These are phyloP conservation scores for Hordeum marinum DNA, from an alignment of 176 grass and related monocot genomes.

Conservation along the genomic window DNA sequence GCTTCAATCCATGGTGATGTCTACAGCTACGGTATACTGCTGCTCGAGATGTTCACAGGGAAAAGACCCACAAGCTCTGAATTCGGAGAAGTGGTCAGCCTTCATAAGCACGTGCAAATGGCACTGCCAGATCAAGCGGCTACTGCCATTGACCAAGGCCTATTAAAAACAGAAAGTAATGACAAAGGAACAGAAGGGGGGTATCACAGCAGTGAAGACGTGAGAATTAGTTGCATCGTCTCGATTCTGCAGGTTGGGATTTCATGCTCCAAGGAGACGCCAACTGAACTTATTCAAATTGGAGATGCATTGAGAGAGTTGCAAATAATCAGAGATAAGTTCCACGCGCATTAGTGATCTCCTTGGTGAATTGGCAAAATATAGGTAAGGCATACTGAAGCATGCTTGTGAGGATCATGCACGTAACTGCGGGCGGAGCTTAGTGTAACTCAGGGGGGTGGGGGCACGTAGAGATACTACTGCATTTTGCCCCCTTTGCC, in stretches of 20 bases:
- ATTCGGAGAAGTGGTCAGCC: not conserved
- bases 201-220: not conserved
- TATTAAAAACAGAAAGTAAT: not conserved
- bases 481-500: no score
- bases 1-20: slow-evolving; percentile 18
- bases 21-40: slow-evolving; percentile 27
- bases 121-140: slow-evolving; percentile 12
- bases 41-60: slow-evolving; percentile 27
- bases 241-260: not conserved
- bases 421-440: not conserved
- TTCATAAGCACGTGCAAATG: slow-evolving; percentile 16
- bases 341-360: not conserved
- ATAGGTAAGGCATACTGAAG: not conserved
- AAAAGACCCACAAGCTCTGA: slow-evolving; percentile 18
- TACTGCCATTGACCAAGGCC: not conserved
- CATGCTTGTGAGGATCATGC: not conserved
- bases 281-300: not conserved
- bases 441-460: no score
- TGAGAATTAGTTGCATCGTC: not conserved
- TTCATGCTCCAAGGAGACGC: not conserved
- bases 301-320: slow-evolving; percentile 26
- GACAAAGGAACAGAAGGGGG: not conserved
- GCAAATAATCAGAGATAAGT: slow-evolving; percentile 7
- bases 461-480: no score
- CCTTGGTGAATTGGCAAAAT: not conserved